phyloP scores from a whole-genome alignment of 305 asterid species.

The Fraxinus platypoda region DNA sequence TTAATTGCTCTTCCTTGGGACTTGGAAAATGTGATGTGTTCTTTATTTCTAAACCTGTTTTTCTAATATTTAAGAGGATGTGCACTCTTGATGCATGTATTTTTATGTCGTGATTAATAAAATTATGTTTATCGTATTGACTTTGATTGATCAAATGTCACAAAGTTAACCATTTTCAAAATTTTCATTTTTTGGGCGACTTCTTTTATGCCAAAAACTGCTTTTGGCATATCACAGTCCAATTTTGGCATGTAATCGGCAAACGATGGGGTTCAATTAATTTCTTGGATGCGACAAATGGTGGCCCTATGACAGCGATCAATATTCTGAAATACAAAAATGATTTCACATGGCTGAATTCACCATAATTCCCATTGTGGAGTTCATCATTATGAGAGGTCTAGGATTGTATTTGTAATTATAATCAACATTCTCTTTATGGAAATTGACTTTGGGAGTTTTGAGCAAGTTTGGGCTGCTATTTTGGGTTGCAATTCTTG shows the following conservation, averaged over 20 bases:
- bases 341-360: background rate
- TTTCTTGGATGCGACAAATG: background rate
- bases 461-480: background rate
- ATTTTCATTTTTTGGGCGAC: background rate
- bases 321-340: background rate
- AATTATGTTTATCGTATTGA: background rate
- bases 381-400: background rate
- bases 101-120: background rate
- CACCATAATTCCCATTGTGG: background rate
- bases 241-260: background rate
- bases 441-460: background rate
- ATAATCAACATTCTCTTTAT: background rate
- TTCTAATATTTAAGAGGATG: background rate
- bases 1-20: background rate
- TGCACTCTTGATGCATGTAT: background rate
- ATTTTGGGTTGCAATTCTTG: background rate
- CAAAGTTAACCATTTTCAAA: background rate
- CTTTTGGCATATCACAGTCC: background rate
- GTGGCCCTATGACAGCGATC: background rate
- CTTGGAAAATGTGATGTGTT: background rate
- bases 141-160: background rate
- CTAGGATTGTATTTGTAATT: background rate
- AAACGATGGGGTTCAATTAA: background rate
- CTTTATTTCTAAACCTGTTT: background rate
- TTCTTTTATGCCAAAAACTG: background rate